These are phyloP conservation scores for Priceomyces haplophilus DNA, from an alignment of 805 yeast genomes.

Conservation along the genomic window DNA sequence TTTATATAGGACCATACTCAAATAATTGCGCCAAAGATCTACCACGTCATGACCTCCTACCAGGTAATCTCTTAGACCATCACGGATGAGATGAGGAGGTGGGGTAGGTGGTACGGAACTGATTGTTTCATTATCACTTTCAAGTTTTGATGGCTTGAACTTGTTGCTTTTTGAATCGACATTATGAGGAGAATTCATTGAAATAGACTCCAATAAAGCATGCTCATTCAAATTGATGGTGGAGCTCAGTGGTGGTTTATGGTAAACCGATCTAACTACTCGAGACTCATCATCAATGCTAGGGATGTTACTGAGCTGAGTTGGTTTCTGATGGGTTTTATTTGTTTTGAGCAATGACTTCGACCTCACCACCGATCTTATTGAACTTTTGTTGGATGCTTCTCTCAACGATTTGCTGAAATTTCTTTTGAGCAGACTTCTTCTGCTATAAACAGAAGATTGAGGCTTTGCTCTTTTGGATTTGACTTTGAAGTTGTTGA, in stretches of 20 bases:
- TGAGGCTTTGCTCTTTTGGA: conserved; percentile 20
- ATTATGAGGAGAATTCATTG: not conserved
- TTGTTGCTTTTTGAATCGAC: not conserved
- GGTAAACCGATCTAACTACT: not conserved
- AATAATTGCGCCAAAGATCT: conserved; percentile 33
- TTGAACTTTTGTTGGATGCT: conserved; percentile 12
- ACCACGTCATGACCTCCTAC: conserved; percentile 8
- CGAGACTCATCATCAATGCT: too few species aligned
- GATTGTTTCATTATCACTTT: conserved; percentile 5
- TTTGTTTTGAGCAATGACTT: not conserved
- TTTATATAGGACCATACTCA: conserved; percentile 32
- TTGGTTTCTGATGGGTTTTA: not conserved
- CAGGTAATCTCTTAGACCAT: not conserved
- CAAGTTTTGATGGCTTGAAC: conserved; percentile 16
- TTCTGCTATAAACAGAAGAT: conserved; percentile 5
- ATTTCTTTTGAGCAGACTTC: conserved; percentile 9
- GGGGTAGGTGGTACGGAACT: conserved; percentile 22
- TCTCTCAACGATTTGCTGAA: conserved; percentile 16
- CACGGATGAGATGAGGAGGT: conserved; percentile 21
- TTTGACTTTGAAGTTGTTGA: conserved; percentile 23
- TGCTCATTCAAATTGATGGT: not conserved
- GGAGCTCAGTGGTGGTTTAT: not conserved
- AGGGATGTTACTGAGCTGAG: too few species aligned
- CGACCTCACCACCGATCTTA: conserved; percentile 6
- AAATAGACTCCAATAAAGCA: not conserved